A percentile compares a stretch with the other conserved stretches of the same genome.
Conservation (phyloP, 345 rosid species). For the Gossypioides kirkii region DNA sequence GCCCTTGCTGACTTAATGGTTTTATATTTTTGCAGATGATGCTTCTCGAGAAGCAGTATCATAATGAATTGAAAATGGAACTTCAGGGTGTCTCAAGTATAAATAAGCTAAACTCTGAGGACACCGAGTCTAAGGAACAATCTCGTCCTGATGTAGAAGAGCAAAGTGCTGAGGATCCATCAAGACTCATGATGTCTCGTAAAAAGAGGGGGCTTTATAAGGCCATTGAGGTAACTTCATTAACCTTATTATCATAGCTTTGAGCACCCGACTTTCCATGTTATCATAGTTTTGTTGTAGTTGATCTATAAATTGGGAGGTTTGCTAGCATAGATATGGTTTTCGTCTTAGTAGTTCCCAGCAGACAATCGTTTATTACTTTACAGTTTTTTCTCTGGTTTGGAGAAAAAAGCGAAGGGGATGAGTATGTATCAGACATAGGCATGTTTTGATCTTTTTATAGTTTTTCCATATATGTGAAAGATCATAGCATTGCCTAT, state of each 20-base stretch:
- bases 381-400: not conserved
- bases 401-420: not conserved
- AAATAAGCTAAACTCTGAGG: conserved; percentile 25
- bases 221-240: conserved; percentile 59
- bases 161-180: conserved; percentile 39
- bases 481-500: not conserved
- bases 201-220: conserved; percentile 55
- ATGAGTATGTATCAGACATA: not conserved
- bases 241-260: not conserved
- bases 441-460: not conserved
- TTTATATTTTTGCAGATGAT: conserved; percentile 51
- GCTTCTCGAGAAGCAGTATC: conserved; percentile 72
- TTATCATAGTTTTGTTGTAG: not conserved
- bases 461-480: too few species aligned
- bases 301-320: too few species aligned
- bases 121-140: conserved; percentile 31
- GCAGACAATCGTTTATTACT: not conserved
- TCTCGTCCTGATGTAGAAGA: conserved; percentile 24
- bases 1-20: not conserved
- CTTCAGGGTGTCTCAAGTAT: conserved; percentile 30
- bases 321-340: not conserved
- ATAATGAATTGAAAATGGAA: conserved; percentile 70
- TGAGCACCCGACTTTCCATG: not conserved
- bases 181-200: conserved; percentile 48
- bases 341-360: not conserved